These are phyloP conservation scores for Dryas octopetala DNA, from an alignment of 306 rosid genomes.

Conservation along the genomic window DNA sequence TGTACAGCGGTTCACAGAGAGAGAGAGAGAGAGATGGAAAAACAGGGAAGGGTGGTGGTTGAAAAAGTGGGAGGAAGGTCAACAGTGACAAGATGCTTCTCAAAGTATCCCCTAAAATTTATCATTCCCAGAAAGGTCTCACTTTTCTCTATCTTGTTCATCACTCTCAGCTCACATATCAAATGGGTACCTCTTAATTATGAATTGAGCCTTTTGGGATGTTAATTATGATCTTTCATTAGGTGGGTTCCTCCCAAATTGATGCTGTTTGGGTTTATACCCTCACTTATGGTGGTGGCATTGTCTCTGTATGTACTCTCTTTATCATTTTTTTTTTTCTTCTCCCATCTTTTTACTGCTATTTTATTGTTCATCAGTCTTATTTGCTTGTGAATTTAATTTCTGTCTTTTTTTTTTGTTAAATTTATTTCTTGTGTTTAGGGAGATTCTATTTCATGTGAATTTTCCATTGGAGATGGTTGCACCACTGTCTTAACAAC, in stretches of 20 bases:
- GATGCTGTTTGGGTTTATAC: slow-evolving; percentile 88
- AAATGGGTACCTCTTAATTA: slow-evolving; percentile 12
- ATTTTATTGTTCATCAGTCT: not conserved
- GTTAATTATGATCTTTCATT: slow-evolving; percentile 20
- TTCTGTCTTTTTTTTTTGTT: not conserved
- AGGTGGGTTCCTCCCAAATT: slow-evolving; percentile 77
- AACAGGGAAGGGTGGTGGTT: slow-evolving; percentile 50
- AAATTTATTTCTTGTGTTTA: slow-evolving; percentile 22
- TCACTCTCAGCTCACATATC: not conserved
- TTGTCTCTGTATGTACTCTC: slow-evolving; percentile 67
- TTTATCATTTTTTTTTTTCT: not conserved
- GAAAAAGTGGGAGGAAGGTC: slow-evolving; percentile 80
- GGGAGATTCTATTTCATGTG: slow-evolving; percentile 79
- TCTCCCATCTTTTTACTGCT: not conserved
- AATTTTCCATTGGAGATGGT: slow-evolving; percentile 51
- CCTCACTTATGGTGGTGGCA: slow-evolving; percentile 88
- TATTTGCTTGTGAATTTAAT: not conserved
- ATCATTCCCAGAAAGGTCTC: slow-evolving; percentile 51
- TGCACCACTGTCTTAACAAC: slow-evolving; percentile 78
- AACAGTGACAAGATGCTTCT: slow-evolving; percentile 59
- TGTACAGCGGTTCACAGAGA: not conserved
- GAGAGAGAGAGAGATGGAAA: slow-evolving; percentile 34
- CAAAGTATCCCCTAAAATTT: slow-evolving; percentile 87
- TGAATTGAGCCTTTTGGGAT: slow-evolving; percentile 15
- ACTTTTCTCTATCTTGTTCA: not conserved